phyloP scores from a whole-genome alignment of 148 eudicot species.

The Rhododendron vialii region DNA sequence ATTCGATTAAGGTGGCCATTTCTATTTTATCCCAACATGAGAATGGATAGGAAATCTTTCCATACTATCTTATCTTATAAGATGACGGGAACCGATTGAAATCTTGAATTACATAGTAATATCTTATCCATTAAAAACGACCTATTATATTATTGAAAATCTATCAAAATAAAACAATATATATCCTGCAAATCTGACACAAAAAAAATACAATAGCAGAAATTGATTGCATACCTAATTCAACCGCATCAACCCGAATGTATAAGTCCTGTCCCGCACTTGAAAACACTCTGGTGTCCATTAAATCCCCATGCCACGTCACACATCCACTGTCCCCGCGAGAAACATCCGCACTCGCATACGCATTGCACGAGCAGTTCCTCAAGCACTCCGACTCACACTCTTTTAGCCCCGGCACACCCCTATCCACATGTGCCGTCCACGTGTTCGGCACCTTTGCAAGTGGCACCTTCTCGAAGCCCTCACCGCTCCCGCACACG shows the following conservation, averaged over 20 bases:
- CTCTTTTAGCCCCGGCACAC: neutral
- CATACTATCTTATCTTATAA: too few relatives aligned
- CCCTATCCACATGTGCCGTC: conserved; percentile 26
- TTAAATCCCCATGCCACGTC: conserved; percentile 22
- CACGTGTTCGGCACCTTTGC: conserved; percentile 54
- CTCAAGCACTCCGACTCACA: neutral
- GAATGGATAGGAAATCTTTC: too few relatives aligned
- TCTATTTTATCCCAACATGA: too few relatives aligned
- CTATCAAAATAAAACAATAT: too few relatives aligned
- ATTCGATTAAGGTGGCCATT: too few relatives aligned
- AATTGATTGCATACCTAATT: conserved; percentile 27
- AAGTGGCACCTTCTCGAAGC: conserved; percentile 32
- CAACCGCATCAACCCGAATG: conserved; percentile 36
- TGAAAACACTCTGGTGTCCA: conserved; percentile 33
- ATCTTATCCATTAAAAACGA: too few relatives aligned
- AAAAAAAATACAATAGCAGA: neutral
- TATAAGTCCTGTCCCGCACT: conserved; percentile 41
- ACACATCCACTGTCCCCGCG: conserved; percentile 26
- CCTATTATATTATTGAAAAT: too few relatives aligned
- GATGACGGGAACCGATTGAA: too few relatives aligned
- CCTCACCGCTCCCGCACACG: conserved; percentile 40
- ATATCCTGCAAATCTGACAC: too few relatives aligned
- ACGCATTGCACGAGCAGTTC: conserved; percentile 10
- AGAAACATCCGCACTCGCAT: conserved; percentile 30
- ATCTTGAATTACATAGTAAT: too few relatives aligned